A percentile compares a stretch with the other conserved stretches of the same genome.
Conservation (phyloP, 768 basidiomycete genomes). For the Panellus pusillus region DNA sequence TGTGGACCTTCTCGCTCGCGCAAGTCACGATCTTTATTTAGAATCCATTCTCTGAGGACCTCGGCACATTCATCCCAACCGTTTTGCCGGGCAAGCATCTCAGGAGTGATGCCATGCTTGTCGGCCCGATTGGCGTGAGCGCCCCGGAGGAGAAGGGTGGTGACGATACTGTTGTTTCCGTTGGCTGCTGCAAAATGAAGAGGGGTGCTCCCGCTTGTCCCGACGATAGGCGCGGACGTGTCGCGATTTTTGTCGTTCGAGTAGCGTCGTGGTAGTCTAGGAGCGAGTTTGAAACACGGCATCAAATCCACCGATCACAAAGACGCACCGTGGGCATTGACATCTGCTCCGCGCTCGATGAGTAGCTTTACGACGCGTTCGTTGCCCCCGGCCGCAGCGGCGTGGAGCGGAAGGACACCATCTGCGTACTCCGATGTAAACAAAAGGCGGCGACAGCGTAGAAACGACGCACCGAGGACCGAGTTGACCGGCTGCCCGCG, state of each 20-base stretch:
- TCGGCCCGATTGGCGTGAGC: constrained; percentile 81
- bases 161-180: constrained; percentile 78
- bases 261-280: constrained; percentile 72
- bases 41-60: constrained; percentile 64
- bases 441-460: not conserved
- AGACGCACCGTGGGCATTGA: constrained; percentile 87
- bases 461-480: constrained; percentile 53
- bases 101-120: constrained; percentile 90
- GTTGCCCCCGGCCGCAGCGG: constrained; percentile 89
- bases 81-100: constrained; percentile 76
- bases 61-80: constrained; percentile 80
- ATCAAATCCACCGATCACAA: constrained; percentile 13
- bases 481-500: constrained; percentile 97
- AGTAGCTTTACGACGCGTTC: constrained; percentile 85
- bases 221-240: constrained; percentile 68
- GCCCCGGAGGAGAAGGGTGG: constrained; percentile 79
- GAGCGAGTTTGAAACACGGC: constrained; percentile 13
- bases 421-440: constrained; percentile 29
- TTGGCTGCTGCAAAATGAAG: constrained; percentile 97
- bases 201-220: constrained; percentile 87
- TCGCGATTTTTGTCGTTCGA: constrained; percentile 69
- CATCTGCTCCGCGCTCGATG: constrained; percentile 95
- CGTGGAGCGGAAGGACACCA: constrained; percentile 95
- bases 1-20: constrained; percentile 46
- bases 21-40: constrained; percentile 62